Evolutionary conservation across 2,329 filamentous ascomycete genomes (phyloP), one percentile per base, ranked within the genome.

Genomic region (Exserohilum turcica): DNA sequence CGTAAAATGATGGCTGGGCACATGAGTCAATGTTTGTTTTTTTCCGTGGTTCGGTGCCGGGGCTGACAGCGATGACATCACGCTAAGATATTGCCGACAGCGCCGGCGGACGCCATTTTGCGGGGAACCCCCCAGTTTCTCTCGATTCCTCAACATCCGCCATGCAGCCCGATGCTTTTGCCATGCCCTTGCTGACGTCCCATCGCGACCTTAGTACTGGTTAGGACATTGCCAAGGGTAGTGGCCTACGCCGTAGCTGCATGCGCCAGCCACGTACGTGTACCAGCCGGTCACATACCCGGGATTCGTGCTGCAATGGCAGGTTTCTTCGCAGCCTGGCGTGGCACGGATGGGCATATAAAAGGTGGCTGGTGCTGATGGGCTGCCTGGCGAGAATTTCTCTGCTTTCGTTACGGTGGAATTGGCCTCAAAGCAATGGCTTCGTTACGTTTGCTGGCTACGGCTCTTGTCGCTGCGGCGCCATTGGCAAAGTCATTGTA

Each of bases 401-500:
- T 56, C 39, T 35, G 31, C 31, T 44, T 35, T 44, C 19, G 18
- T 36, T 46, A 38, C 44, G 36, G 51, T 35, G 33, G 40, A 44
- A 37, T 48, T 45, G 33, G 37, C 43, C 28, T 42, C 32, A 36
- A 29, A 18, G 56, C 48, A 33, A 53, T 54, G 45, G 44, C 48
- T 43, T 52, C 40, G 28, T 60, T 63, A 51, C 56, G 56, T 18
- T 59, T 54, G 10, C 56, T 38, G 40, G 44, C 50, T 29, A 37
- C 56, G 13, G 43, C 56, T 31, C 43, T 68, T 16, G 38, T 63
- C 37, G 61, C 57, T 7, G 51, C 56, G n/a, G 58, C 46, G 45
- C 70, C 65, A 54, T 60, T 68, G 54, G 60, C 61, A 7, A 46
- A 54, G 7, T 82, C 80, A 10, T 71, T 88, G 16, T 88, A 84